A percentile compares a stretch with the other conserved stretches of the same genome.
phyloP scores from a whole-genome alignment of 768 basidiomycete species.

The Collybia nuda region DNA sequence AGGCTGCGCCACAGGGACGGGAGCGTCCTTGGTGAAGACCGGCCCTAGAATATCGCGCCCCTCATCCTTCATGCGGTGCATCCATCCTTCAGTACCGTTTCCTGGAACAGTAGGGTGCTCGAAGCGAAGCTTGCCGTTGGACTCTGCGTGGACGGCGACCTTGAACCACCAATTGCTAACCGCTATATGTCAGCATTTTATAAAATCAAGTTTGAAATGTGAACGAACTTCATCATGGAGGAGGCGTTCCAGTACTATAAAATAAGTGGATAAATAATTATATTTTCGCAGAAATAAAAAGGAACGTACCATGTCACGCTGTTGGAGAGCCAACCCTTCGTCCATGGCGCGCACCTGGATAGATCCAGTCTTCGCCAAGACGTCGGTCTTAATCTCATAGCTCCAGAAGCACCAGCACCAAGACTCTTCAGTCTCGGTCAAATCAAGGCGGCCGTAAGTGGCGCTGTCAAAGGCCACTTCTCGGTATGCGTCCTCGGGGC shows the following conservation, averaged over 20 bases:
- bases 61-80: slow-evolving; percentile 53
- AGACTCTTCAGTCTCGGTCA: slow-evolving; percentile 46
- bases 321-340: slow-evolving; percentile 49
- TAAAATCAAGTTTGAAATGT: no score
- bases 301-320: slow-evolving; percentile 39
- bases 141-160: slow-evolving; percentile 42
- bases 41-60: slow-evolving; percentile 42
- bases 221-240: slow-evolving; percentile 12
- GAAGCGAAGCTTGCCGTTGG: slow-evolving; percentile 38
- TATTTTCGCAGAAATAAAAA: slow-evolving; percentile 42
- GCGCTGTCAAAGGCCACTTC: slow-evolving; percentile 29
- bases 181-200: no score
- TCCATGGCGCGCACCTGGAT: slow-evolving; percentile 57
- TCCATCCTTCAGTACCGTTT: slow-evolving; percentile 53
- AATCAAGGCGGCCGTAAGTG: slow-evolving; percentile 51
- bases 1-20: slow-evolving; percentile 19
- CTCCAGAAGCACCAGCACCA: slow-evolving; percentile 69
- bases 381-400: slow-evolving; percentile 30
- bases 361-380: slow-evolving; percentile 29
- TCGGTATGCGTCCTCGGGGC: slow-evolving; percentile 51
- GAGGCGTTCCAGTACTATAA: background rate
- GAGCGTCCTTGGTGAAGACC: slow-evolving; percentile 12
- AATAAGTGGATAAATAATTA: slow-evolving; percentile 59
- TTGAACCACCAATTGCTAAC: slow-evolving; percentile 44
- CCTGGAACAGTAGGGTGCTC: slow-evolving; percentile 61